Evolutionary conservation across 2,329 filamentous ascomycete genomes (phyloP), one percentile per base, ranked within the genome.

Genomic region (Microascus cirrosus): DNA sequence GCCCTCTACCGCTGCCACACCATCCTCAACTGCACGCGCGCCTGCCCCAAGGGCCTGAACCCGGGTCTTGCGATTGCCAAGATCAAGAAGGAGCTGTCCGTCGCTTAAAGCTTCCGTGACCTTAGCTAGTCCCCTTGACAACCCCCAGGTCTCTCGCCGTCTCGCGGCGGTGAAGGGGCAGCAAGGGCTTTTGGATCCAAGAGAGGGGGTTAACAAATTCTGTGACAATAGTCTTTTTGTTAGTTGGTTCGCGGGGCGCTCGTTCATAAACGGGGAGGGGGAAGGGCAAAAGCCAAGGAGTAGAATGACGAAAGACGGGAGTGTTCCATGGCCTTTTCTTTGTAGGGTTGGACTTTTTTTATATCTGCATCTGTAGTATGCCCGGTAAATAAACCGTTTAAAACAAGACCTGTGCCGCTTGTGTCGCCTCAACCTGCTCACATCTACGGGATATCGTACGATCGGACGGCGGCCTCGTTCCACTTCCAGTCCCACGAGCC

Each of bases 1-100:
- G 95, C 89, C 75, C 73, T 99, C 74, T 99, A 99, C 83, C 84
- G 94, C 69, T 99, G 94, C 82, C 94, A 99, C 81, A 99, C 94
- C 63, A 99, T 99, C 71, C 84, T 99, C 67, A 99, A 99, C 83
- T 99, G 93, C 85, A 93, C 92, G 65, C 82, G 90, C 74, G 96
- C 93, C 58, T 99, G 94, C 76, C 94, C 94, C 70, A 99, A 99
- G 89, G 94, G 94, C 53, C 76, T 99, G 66, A 99, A 99, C 80
- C 94, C 94, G 22, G 94, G 90, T 63, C 81, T 90, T 71, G 94
- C 94, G 20, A 95, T 99, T 77, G 92, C 92, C 57, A 89, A 96
- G 81, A 96, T 96, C 74, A 97, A 97, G 89, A 96, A 96, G 88
- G 83, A 86, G 77, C 87, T 97, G 89, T 84, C 92, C 59, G 74